Conservation (phyloP, 2,329 filamentous ascomycete genomes). For the Tolypocladium album region DNA sequence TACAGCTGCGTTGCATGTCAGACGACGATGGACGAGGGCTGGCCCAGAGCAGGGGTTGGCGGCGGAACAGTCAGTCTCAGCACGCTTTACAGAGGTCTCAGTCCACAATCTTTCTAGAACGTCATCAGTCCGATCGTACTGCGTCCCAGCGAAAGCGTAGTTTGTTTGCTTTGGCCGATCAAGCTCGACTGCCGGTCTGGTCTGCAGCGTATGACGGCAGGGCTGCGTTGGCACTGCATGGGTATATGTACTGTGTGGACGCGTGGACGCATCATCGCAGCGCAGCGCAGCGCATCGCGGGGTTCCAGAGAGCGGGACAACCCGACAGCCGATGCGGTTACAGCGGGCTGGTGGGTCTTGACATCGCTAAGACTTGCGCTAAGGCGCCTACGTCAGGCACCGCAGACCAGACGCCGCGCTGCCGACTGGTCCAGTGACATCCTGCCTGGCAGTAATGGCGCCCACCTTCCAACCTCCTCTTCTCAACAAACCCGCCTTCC, state of each 20-base stretch:
- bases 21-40: neutral
- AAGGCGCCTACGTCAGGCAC: neutral
- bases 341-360: neutral
- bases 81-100: neutral
- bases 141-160: neutral
- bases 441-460: neutral
- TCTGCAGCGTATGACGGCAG: neutral
- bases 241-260: no score
- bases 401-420: neutral
- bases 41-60: neutral
- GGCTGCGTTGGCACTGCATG: neutral
- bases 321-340: neutral
- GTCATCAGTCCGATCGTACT: neutral
- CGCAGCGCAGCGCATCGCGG: neutral
- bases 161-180: neutral
- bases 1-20: neutral
- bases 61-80: neutral
- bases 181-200: neutral
- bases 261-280: neutral
- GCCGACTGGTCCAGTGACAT: neutral
- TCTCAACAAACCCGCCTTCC: neutral
- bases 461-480: neutral
- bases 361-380: neutral
- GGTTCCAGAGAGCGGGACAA: neutral
- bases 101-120: neutral